Percentiles rank a stretch among this genome's conserved stretches.
These are phyloP conservation scores for Exophiala alcalophila DNA, from an alignment of 2,329 filamentous ascomycete genomes.

Conservation along the genomic window DNA sequence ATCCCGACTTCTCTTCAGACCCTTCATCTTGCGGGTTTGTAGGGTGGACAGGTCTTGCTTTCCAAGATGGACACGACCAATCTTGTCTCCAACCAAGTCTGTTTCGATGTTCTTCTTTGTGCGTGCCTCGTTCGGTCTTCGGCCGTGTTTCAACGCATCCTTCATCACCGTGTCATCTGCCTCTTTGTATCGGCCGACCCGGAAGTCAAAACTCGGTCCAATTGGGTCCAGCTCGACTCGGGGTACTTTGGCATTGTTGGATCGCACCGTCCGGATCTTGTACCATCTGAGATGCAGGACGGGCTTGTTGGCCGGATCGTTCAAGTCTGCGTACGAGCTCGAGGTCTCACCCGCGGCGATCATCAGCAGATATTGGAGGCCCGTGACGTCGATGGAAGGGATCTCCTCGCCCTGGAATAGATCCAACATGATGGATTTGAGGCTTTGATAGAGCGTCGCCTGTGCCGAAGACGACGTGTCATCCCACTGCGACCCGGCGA, in stretches of 20 bases:
- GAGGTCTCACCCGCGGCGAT: conserved; percentile 69
- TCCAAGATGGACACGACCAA: conserved; percentile 86
- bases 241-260: conserved; percentile 74
- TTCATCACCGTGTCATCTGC: conserved; percentile 78
- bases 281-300: conserved; percentile 71
- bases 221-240: conserved; percentile 93
- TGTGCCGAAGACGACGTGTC: conserved; percentile 59
- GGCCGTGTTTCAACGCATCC: conserved; percentile 84
- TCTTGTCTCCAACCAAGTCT: conserved; percentile 91
- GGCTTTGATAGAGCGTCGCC: conserved; percentile 71
- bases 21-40: conserved; percentile 99
- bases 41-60: conserved; percentile 82
- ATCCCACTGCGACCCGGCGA: conserved; percentile 84
- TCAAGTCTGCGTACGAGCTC: conserved; percentile 30
- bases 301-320: conserved; percentile 39
- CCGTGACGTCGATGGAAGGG: conserved; percentile 87
- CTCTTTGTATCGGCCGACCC: conserved; percentile 74
- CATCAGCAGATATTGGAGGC: conserved; percentile 84
- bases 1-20: conserved; percentile 77
- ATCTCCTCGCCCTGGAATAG: conserved; percentile 82
- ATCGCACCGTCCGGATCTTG: conserved; percentile 79
- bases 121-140: conserved; percentile 55
- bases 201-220: conserved; percentile 89
- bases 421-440: conserved; percentile 84
- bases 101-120: conserved; percentile 96